Conservation (phyloP, 2,329 filamentous ascomycete species). For the Fusarium sarcochroum region DNA sequence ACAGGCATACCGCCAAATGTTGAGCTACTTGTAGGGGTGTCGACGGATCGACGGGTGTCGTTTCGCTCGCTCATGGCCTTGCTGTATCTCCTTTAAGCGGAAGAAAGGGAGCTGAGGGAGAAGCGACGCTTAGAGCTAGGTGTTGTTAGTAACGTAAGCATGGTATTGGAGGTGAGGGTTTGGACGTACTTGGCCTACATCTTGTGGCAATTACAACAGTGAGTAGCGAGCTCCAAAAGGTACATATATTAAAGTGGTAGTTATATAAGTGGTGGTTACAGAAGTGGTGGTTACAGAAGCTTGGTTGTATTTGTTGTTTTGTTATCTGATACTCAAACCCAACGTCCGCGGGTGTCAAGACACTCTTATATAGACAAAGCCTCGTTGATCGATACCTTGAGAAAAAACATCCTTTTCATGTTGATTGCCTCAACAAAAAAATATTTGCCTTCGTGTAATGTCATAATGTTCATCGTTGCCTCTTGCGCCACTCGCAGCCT, state of each 20-base stretch:
- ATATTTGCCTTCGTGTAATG: background rate
- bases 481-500: background rate
- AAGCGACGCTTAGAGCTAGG: slow-evolving; percentile 16
- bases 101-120: slow-evolving; percentile 21
- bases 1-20: slow-evolving; percentile 24
- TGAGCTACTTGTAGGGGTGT: slow-evolving; percentile 6
- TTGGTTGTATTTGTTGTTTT: background rate
- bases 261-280: accelerated
- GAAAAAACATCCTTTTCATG: background rate
- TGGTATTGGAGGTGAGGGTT: accelerated
- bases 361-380: background rate
- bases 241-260: accelerated
- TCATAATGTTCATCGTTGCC: background rate
- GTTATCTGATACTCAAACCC: background rate
- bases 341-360: accelerated
- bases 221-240: too few species aligned
- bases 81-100: slow-evolving; percentile 20
- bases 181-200: slow-evolving; percentile 23
- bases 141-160: background rate
- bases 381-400: background rate
- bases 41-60: slow-evolving; percentile 12
- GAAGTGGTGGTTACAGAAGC: accelerated
- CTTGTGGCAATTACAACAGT: too few species aligned
- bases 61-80: slow-evolving; percentile 19
- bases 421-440: background rate